These are phyloP conservation scores for Berberis vulgaris DNA, from an alignment of 164 flowering plant species.

Conservation along the genomic window DNA sequence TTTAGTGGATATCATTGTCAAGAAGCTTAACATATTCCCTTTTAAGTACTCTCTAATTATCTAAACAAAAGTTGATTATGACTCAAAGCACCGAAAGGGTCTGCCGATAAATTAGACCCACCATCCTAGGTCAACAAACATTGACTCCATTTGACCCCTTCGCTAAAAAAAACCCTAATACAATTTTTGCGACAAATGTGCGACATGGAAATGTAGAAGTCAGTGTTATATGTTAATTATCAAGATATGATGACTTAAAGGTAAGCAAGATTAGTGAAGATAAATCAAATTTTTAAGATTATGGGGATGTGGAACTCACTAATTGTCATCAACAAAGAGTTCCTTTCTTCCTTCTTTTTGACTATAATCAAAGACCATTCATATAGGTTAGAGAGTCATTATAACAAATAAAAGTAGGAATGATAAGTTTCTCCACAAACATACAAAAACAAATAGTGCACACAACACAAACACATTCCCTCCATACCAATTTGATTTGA, in stretches of 20 bases:
- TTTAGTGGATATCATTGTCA: constrained; percentile 1
- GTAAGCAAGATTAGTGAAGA: not conserved
- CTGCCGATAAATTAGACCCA: not conserved
- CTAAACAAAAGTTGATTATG: not conserved
- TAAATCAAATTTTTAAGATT: not conserved
- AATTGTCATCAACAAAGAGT: not conserved
- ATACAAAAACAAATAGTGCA: constrained; percentile 3
- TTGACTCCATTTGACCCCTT: no score
- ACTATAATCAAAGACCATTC: constrained; percentile 19
- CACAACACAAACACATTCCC: not conserved
- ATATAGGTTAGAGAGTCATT: constrained; percentile 5
- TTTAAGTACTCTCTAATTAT: not conserved
- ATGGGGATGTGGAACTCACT: constrained; percentile 15
- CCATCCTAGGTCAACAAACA: no score
- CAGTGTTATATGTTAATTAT: not conserved
- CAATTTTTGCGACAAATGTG: no score
- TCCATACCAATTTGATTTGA: no score
- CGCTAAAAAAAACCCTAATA: no score
- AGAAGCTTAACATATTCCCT: constrained; percentile 4
- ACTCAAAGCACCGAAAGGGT: constrained; percentile 1
- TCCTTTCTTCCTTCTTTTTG: constrained; percentile 8
- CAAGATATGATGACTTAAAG: not conserved
- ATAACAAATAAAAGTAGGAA: constrained; percentile 15
- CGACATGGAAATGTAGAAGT: no score
- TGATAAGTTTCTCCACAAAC: constrained; percentile 11